Percentiles rank a stretch among this genome's conserved stretches.
These are phyloP conservation scores for Serendipita sp. DNA, from an alignment of 768 basidiomycete genomes.

Conservation along the genomic window DNA sequence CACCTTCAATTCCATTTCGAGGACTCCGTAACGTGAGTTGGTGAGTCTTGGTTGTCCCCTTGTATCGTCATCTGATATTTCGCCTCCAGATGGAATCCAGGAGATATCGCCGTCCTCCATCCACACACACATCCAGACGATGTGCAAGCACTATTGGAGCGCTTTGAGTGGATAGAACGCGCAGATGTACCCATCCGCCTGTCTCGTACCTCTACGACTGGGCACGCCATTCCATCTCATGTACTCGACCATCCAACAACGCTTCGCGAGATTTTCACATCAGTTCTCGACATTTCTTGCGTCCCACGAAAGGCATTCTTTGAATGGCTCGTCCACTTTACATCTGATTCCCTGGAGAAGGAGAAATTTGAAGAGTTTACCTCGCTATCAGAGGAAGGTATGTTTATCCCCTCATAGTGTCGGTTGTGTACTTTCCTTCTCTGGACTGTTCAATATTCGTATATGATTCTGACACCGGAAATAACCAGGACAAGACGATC, in stretches of 20 bases:
- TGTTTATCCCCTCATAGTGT: constrained; percentile 19
- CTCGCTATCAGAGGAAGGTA: constrained; percentile 37
- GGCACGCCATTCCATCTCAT: constrained; percentile 31
- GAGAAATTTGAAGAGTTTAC: constrained; percentile 79
- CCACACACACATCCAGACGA: constrained; percentile 45
- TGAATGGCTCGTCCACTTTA: constrained; percentile 60
- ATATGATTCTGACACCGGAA: not conserved
- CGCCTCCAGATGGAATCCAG: constrained; percentile 47
- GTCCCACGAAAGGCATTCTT: constrained; percentile 83
- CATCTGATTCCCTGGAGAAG: constrained; percentile 54
- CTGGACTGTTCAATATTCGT: too few species aligned
- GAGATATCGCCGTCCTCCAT: constrained; percentile 69
- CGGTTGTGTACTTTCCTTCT: too few species aligned
- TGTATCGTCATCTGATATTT: not conserved
- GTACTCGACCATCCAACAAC: constrained; percentile 61
- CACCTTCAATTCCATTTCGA: constrained; percentile 67
- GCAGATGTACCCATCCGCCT: constrained; percentile 40
- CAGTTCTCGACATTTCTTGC: constrained; percentile 67
- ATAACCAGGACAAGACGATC: constrained; percentile 51
- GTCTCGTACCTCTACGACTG: constrained; percentile 25
- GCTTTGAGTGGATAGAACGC: constrained; percentile 41
- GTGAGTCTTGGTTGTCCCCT: not conserved
- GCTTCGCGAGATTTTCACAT: constrained; percentile 52
- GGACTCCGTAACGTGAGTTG: constrained; percentile 38
- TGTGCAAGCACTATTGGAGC: constrained; percentile 48